Percentiles rank a stretch among this genome's conserved stretches.
phyloP scores from a whole-genome alignment of 1,284 basidiomycete species.

The Cryptococcus sp. region DNA sequence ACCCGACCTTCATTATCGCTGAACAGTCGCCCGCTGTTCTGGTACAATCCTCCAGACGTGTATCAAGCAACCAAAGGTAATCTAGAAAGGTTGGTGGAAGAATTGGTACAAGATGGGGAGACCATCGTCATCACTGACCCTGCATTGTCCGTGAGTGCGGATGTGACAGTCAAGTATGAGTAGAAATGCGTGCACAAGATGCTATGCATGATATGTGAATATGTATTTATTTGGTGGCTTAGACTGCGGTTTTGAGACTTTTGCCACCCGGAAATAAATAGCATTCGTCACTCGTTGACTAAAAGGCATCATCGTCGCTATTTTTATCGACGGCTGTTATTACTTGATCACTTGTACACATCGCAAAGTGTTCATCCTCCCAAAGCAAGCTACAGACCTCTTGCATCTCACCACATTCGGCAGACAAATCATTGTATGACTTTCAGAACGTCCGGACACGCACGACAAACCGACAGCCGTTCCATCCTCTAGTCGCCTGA shows the following conservation, averaged over 20 bases:
- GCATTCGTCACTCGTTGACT: neutral
- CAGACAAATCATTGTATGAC: too few species aligned
- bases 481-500: too few species aligned
- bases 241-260: neutral
- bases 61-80: slow-evolving; percentile 85
- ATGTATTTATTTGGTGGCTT: neutral
- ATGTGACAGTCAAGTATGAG: slow-evolving; percentile 60
- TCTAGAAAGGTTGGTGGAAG: slow-evolving; percentile 77
- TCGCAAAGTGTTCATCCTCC: too few species aligned
- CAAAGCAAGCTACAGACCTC: too few species aligned
- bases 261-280: neutral
- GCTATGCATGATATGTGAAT: neutral
- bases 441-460: too few species aligned
- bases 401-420: too few species aligned
- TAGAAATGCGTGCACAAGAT: neutral
- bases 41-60: slow-evolving; percentile 87
- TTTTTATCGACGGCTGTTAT: too few species aligned
- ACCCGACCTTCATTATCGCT: slow-evolving; percentile 83
- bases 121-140: slow-evolving; percentile 86
- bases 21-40: slow-evolving; percentile 71
- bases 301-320: neutral
- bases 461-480: too few species aligned
- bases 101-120: slow-evolving; percentile 72
- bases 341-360: too few species aligned
- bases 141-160: slow-evolving; percentile 81